These are phyloP conservation scores for Taphrina deformans DNA, from an alignment of 1,139 yeast species.

Conservation along the genomic window DNA sequence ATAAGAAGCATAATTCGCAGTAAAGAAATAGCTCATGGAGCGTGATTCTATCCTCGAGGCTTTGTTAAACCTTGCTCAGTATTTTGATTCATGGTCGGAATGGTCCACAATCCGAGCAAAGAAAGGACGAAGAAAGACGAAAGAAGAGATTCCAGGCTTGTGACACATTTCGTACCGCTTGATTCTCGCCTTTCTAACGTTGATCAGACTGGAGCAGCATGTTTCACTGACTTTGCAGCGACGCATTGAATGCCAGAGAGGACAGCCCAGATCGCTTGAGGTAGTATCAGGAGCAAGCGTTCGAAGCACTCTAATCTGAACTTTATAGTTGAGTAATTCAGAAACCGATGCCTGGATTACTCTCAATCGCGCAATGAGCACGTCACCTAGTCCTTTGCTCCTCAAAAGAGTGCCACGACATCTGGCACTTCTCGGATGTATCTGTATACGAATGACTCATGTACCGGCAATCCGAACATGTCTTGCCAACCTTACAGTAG, in stretches of 20 bases:
- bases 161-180: too few relatives aligned
- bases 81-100: background rate
- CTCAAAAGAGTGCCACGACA: background rate
- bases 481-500: background rate
- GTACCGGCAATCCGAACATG: background rate
- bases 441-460: background rate
- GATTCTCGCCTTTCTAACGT: too few relatives aligned
- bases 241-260: background rate
- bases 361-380: background rate
- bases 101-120: background rate
- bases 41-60: background rate
- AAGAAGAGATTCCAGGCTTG: background rate
- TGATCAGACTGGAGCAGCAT: constrained; percentile 8
- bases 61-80: background rate
- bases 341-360: background rate
- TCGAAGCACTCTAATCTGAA: background rate
- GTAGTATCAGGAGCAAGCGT: background rate
- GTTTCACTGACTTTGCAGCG: background rate
- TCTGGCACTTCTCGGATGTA: background rate
- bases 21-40: too few relatives aligned
- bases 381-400: background rate
- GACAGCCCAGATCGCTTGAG: background rate
- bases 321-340: background rate
- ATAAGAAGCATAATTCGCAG: too few relatives aligned
- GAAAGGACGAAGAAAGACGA: background rate